phyloP scores from a whole-genome alignment of 2,329 filamentous ascomycete species.

The Aureobasidium sp. region DNA sequence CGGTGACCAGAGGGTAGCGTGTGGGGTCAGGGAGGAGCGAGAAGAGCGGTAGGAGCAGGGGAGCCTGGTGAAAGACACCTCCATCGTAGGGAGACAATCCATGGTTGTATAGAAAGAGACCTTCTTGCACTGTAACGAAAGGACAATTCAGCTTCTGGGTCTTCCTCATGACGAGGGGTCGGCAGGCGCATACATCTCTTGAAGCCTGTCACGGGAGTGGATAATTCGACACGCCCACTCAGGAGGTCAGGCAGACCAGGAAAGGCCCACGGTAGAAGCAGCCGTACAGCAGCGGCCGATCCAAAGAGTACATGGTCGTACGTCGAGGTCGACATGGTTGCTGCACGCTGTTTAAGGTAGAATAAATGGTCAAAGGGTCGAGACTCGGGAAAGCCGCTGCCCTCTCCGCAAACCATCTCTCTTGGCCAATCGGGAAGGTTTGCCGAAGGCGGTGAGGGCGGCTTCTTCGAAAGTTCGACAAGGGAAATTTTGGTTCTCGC shows the following conservation, averaged over 20 bases:
- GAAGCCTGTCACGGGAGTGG: constrained; percentile 95
- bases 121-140: constrained; percentile 66
- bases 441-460: constrained; percentile 1
- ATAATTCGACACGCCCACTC: constrained; percentile 88
- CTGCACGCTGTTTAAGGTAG: not conserved
- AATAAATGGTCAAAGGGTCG: not conserved
- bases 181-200: constrained; percentile 65
- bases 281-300: constrained; percentile 66
- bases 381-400: not conserved
- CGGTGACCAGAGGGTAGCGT: constrained; percentile 57
- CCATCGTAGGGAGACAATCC: constrained; percentile 97
- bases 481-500: not conserved
- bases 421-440: not conserved
- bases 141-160: not conserved
- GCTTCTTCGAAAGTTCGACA: not conserved
- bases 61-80: constrained; percentile 73
- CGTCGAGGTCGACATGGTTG: constrained; percentile 5
- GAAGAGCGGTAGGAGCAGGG: constrained; percentile 84
- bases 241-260: constrained; percentile 77
- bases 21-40: constrained; percentile 69
- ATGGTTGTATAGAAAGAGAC: constrained; percentile 88
- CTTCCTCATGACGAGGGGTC: not conserved
- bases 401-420: not conserved
- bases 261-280: constrained; percentile 72
- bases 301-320: constrained; percentile 51